Base-by-base conservation (phyloP, 1,284 basidiomycete genomes). In the Tetrapyrgos nigripes region DNA sequence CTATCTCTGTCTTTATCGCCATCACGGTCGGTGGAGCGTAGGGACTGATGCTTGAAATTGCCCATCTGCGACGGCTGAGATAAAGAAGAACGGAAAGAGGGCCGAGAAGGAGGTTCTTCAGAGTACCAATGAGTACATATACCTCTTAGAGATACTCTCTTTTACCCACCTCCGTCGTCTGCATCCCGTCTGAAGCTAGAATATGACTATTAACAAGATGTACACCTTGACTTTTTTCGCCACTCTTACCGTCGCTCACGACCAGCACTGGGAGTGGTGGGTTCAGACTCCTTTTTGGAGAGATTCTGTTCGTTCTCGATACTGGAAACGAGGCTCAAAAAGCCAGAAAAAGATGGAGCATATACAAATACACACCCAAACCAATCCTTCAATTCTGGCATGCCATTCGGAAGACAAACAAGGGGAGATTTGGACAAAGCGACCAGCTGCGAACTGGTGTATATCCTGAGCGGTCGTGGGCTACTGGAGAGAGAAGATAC, bases 21-120 rank as follows among this genome's bases (percentile, higher is more conserved):
- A 64, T 87, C 87, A 35, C 87, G 83, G 69, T 91, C 89, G 57
- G 78, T 80, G 33, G 83, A 80, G 57, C 91, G 89, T 63, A 89
- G 74, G 23, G 92, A 90, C 66, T 93, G 92, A 66, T 93, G 92
- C 66, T 92, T 90, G 74, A 93, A 93, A 69, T 92, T 93, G 53
- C 92, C 92, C 91, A 93, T 93, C 76, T 93, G 91, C 44, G 92
- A 92, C 29, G 90, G 89, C 66, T 93, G 91, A 33, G 89, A 84
- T 50, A 90, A 78, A 14, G 86, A 79, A 21, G 88, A 82, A 33
- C 91, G 85, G 69, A 92, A 93, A 5, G 86, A 82, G 26, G 88
- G 83, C 54, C 91, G 82, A 11, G 84, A 68, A 50, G 86, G 74
- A 53, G 78, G 73, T 74, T 89, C 84, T 84, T 48, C 27, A 50